phyloP scores from a whole-genome alignment of 352 stramenopile species.

The Globisporangium abappressorium region DNA sequence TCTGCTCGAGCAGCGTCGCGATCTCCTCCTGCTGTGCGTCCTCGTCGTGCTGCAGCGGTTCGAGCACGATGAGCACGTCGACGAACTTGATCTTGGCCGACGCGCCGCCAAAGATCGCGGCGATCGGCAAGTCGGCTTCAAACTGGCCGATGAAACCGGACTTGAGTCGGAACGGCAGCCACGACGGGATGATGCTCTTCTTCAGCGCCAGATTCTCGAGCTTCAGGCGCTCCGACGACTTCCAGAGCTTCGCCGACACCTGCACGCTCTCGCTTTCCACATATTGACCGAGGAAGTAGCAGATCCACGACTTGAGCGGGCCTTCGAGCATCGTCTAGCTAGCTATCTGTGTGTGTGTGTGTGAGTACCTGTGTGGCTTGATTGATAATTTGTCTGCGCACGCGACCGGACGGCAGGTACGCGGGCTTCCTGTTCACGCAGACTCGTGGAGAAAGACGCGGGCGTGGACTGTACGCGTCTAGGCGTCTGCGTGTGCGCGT shows the following conservation, averaged over 20 bases:
- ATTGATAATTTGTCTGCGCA: neutral
- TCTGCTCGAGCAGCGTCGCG: conserved; percentile 50
- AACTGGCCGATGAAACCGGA: conserved; percentile 85
- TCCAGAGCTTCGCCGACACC: conserved; percentile 87
- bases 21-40: conserved; percentile 68
- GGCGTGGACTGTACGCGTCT: neutral
- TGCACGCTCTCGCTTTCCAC: conserved; percentile 84
- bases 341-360: neutral
- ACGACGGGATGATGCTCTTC: conserved; percentile 73
- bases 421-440: neutral
- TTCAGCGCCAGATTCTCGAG: conserved; percentile 87
- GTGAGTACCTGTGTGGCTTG: neutral
- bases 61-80: conserved; percentile 81
- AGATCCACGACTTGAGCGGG: conserved; percentile 86
- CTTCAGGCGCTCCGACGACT: conserved; percentile 83
- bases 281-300: conserved; percentile 84
- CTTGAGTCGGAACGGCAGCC: conserved; percentile 84
- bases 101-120: conserved; percentile 75
- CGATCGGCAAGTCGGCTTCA: conserved; percentile 81
- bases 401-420: neutral
- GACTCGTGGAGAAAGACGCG: conserved; percentile 1
- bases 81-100: conserved; percentile 87
- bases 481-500: neutral
- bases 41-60: conserved; percentile 69
- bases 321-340: conserved; percentile 70